Evolutionary conservation across 495 filamentous ascomycete species (phyloP).

Genomic region (Penicillium mononematosum): DNA sequence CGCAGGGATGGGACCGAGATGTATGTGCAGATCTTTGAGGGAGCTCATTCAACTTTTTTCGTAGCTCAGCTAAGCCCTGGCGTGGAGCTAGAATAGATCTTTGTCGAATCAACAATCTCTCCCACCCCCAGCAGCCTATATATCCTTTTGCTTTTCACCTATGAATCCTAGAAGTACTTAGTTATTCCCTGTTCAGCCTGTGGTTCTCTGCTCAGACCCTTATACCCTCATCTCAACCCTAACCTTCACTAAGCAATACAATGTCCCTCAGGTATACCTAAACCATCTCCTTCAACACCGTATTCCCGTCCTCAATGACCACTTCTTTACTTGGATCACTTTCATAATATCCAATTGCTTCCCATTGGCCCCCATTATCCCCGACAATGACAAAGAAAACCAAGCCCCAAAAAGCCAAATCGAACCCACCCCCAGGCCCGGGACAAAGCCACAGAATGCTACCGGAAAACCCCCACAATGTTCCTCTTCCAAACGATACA

Average conservation of each 20-base stretch:
- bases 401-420: background rate
- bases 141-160: background rate
- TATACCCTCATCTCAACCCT: background rate
- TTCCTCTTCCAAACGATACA: background rate
- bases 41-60: background rate
- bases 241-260: background rate
- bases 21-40: conserved; percentile 12
- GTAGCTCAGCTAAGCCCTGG: background rate
- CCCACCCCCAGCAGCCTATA: background rate
- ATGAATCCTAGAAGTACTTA: background rate
- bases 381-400: background rate
- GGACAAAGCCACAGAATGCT: background rate
- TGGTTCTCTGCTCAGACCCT: background rate
- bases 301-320: background rate
- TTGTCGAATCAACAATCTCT: background rate
- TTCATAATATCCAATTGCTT: too few species aligned
- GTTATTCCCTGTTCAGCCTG: background rate
- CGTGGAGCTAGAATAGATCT: background rate
- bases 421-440: background rate
- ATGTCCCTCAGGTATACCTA: conserved; percentile 18
- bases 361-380: background rate
- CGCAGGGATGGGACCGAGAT: conserved; percentile 2
- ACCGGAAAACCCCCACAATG: background rate
- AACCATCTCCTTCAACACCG: background rate
- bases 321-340: background rate